A percentile compares a stretch with the other conserved stretches of the same genome.
Evolutionary conservation across 2,329 filamentous ascomycete species (phyloP).

Genomic region (Fusarium coffeatum): DNA sequence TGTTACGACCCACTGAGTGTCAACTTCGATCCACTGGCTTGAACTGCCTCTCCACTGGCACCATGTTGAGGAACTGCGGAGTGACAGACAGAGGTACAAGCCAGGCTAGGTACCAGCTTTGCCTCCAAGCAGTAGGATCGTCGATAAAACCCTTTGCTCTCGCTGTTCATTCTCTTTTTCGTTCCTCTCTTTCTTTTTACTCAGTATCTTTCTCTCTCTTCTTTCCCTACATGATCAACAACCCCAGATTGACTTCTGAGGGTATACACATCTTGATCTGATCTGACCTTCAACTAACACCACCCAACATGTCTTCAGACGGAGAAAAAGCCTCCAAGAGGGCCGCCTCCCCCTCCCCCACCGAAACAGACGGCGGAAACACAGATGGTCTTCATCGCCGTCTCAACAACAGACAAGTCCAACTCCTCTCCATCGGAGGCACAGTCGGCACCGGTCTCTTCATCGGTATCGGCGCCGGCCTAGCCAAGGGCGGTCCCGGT

Average conservation of each 20-base stretch:
- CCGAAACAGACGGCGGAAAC: conserved; percentile 20
- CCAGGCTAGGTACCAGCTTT: not conserved
- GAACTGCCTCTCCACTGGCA: not conserved
- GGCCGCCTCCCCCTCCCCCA: conserved; percentile 10
- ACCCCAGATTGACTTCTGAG: conserved; percentile 17
- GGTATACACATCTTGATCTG: conserved; percentile 6
- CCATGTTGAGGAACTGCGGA: conserved; percentile 6
- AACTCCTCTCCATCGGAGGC: conserved; percentile 37
- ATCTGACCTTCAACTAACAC: conserved; percentile 7
- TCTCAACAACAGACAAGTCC: conserved; percentile 39
- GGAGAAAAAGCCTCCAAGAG: conserved; percentile 33
- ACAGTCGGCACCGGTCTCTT: conserved; percentile 37
- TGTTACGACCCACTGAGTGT: conserved; percentile 25
- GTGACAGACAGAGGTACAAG: not conserved
- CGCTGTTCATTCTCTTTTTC: conserved; percentile 2
- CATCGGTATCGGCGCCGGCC: conserved; percentile 36
- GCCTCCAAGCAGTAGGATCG: not conserved
- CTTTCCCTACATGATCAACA: conserved; percentile 20
- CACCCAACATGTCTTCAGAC: conserved; percentile 32
- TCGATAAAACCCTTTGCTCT: conserved; percentile 23
- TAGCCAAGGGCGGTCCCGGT: conserved; percentile 36
- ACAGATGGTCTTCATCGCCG: conserved; percentile 36
- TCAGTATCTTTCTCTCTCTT: not conserved
- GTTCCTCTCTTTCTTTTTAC: no score
- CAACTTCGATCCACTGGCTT: not conserved